Conservation (phyloP, 1,139 yeast genomes). For the Kazachstania sp. region DNA sequence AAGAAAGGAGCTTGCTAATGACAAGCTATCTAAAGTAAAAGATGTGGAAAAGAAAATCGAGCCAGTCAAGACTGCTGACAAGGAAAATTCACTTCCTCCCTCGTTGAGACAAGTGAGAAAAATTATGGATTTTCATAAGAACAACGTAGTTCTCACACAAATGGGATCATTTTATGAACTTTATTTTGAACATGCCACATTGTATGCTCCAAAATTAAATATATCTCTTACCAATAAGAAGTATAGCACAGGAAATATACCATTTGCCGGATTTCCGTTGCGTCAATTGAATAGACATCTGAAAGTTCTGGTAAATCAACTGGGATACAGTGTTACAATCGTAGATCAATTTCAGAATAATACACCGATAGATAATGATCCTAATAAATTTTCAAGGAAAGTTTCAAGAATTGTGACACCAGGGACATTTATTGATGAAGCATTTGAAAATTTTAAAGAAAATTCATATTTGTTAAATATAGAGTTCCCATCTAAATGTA, state of each 20-base stretch:
- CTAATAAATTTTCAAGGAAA: conserved; percentile 50
- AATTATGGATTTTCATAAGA: conserved; percentile 46
- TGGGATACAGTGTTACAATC: conserved; percentile 65
- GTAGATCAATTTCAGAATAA: conserved; percentile 53
- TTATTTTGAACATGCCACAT: conserved; percentile 79
- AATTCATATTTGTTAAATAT: conserved; percentile 67
- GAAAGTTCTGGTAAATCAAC: conserved; percentile 60
- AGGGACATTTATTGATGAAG: conserved; percentile 86
- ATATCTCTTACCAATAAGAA: conserved; percentile 46
- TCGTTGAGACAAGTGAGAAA: conserved; percentile 32
- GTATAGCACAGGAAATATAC: conserved; percentile 44
- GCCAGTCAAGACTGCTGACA: background rate
- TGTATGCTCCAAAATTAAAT: conserved; percentile 63
- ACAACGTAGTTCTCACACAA: conserved; percentile 73
- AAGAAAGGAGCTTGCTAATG: background rate
- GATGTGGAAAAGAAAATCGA: background rate
- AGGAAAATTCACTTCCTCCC: conserved; percentile 19
- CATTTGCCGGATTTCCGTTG: conserved; percentile 91
- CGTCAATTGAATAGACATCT: conserved; percentile 64
- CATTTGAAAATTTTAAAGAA: conserved; percentile 61
- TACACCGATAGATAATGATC: conserved; percentile 19
- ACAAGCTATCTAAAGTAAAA: too few relatives aligned
- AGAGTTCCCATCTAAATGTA: conserved; percentile 45
- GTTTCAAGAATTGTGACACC: conserved; percentile 81
- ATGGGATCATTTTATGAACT: conserved; percentile 89